Evolutionary conservation across 176 grass and related monocot genomes (phyloP), one percentile per base, ranked within the genome.

Genomic region (Hordeum marinum): DNA sequence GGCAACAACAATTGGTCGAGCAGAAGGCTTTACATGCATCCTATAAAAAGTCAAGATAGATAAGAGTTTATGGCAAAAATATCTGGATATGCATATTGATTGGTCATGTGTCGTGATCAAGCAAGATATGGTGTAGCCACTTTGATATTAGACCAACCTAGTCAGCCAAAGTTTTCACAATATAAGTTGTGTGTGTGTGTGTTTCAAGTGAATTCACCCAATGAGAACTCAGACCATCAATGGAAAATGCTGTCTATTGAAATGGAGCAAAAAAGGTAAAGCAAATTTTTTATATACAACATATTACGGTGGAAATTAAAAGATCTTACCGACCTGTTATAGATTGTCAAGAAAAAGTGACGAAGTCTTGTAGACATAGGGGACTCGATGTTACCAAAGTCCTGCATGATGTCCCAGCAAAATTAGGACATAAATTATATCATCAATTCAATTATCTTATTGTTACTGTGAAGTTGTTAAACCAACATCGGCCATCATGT

Each of bases 351-450:
- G 76, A 98, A 95, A 88, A 98, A 98, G 79, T 88, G 93, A 35
- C 88, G 93, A 32, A 95, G 91, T 43, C 93, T 88, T 68, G 91
- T 81, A 91, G 92, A 90, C 93, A 98, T 98, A 87, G 96, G 93
- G n/a, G 90, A 89, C 85, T 95, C 96, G 42, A 98, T 89, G 77
- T 98, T 98, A 50, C 96, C 96, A 55, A 98, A 98, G 92, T 98
- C 96, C 96, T 98, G 70, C 62, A 93, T 6, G 26, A 48, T 35
- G 78, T 55, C 52, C 20, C 46, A 68, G 8, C 35, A 84, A 7
- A 67, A 72, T 82, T 41, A 83, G 72, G 40, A 72, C 71, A 81
- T 54, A 32, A 32, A 43, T 41, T n/a, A 3, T n/a, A 50, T 58
- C 45, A 45, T 43, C 36, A 29, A 78, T 46, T 84, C 31, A 46